These are phyloP conservation scores for Heritiera fomes DNA, from an alignment of 345 rosid species.

Conservation along the genomic window DNA sequence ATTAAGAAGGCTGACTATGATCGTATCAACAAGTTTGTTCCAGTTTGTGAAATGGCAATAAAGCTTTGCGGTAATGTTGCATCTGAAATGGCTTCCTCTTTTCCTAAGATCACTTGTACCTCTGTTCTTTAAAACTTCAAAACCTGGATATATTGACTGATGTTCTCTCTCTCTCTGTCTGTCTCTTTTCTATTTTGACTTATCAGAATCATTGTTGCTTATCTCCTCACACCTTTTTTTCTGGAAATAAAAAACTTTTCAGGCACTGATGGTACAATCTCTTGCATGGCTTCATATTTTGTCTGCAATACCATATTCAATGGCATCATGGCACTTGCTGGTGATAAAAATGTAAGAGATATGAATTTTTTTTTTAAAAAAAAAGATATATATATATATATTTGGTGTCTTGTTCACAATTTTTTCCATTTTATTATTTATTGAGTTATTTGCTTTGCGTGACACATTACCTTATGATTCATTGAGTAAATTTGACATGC, in stretches of 20 bases:
- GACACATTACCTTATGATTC: not conserved
- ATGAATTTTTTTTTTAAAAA: not conserved
- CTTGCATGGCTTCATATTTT: conserved; percentile 94
- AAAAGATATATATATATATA: no score
- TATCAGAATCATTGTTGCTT: not conserved
- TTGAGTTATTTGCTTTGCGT: not conserved
- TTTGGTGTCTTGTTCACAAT: not conserved
- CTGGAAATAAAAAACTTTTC: conserved; percentile 22
- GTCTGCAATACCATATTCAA: conserved; percentile 85
- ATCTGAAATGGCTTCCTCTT: conserved; percentile 3
- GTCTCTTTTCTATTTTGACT: not conserved
- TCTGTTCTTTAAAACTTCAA: conserved; percentile 10
- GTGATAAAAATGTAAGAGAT: conserved; percentile 69
- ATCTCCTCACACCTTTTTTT: not conserved
- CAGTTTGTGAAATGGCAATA: conserved; percentile 78
- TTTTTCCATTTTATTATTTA: not conserved
- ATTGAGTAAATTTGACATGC: conserved; percentile 16
- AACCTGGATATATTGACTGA: conserved; percentile 39
- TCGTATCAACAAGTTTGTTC: conserved; percentile 73
- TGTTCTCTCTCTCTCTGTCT: not conserved
- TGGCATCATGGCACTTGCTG: conserved; percentile 63
- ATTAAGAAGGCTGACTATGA: conserved; percentile 56
- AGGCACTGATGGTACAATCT: conserved; percentile 93
- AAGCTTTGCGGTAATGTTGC: conserved; percentile 80
- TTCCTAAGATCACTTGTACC: conserved; percentile 20